These are phyloP conservation scores for Aotearoamyces nothofagi DNA, from an alignment of 2,329 filamentous ascomycete species.

Conservation along the genomic window DNA sequence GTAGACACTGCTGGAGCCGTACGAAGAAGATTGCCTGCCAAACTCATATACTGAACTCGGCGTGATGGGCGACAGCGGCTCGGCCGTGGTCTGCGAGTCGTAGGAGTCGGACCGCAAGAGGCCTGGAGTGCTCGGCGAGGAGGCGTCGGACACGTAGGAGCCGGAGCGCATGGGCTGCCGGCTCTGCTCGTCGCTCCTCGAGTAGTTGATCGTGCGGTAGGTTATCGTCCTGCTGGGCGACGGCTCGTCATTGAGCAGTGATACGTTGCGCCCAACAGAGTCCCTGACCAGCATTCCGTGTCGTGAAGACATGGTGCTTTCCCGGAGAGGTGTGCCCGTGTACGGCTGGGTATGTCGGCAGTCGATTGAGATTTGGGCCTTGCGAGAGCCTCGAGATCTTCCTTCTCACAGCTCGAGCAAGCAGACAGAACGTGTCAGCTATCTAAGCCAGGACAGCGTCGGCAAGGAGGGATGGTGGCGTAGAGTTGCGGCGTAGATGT, in stretches of 20 bases:
- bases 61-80: conserved; percentile 38
- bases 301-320: conserved; percentile 7
- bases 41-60: conserved; percentile 30
- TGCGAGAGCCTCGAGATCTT: not conserved
- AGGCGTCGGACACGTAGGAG: conserved; percentile 22
- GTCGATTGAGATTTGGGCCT: not conserved
- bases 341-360: not conserved
- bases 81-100: conserved; percentile 41
- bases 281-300: conserved; percentile 37
- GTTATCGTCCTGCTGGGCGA: conserved; percentile 9
- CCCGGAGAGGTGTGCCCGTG: not conserved
- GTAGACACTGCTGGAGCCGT: conserved; percentile 8
- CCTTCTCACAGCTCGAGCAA: not conserved
- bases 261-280: conserved; percentile 40
- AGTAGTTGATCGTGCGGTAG: conserved; percentile 4
- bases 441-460: not conserved
- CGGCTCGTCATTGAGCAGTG: conserved; percentile 41
- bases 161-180: conserved; percentile 5
- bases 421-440: not conserved
- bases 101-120: conserved; percentile 46
- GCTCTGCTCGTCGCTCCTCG: conserved; percentile 5
- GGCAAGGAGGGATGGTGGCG: not conserved
- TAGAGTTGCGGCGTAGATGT: too few relatives aligned
- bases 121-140: conserved; percentile 28
- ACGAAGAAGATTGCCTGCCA: conserved; percentile 20